Conservation (phyloP, 495 filamentous ascomycete species). For the Penicillium waksmanii region DNA sequence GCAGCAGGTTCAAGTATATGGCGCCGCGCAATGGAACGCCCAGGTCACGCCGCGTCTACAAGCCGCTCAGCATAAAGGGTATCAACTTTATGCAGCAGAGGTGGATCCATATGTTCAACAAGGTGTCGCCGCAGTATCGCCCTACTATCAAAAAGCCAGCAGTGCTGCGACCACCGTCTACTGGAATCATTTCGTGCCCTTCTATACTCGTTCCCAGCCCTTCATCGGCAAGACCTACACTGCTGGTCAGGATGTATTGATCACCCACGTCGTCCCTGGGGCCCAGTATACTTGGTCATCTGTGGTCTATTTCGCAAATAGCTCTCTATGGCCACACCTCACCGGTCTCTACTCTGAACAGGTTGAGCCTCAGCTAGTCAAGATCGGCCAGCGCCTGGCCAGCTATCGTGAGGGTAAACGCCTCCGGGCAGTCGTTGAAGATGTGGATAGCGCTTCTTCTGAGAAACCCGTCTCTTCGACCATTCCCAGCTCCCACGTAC, state of each 20-base stretch:
- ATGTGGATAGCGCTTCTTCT: slow-evolving; percentile 48
- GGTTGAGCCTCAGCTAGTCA: slow-evolving; percentile 91
- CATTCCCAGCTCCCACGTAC: slow-evolving; percentile 23
- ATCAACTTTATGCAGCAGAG: slow-evolving; percentile 66
- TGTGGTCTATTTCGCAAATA: slow-evolving; percentile 67
- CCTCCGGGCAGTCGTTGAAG: slow-evolving; percentile 59
- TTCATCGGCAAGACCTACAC: slow-evolving; percentile 73
- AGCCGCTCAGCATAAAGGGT: slow-evolving; percentile 59
- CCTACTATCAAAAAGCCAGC: slow-evolving; percentile 71
- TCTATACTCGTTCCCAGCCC: slow-evolving; percentile 71
- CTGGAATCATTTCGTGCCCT: slow-evolving; percentile 71
- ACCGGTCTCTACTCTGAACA: slow-evolving; percentile 82
- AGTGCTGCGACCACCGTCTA: slow-evolving; percentile 66
- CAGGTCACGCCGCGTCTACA: slow-evolving; percentile 73
- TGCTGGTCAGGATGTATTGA: slow-evolving; percentile 64
- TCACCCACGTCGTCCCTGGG: slow-evolving; percentile 74
- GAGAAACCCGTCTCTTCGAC: slow-evolving; percentile 35
- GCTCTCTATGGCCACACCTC: slow-evolving; percentile 77
- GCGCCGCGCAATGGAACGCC: slow-evolving; percentile 75
- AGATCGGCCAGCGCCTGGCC: slow-evolving; percentile 87
- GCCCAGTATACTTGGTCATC: slow-evolving; percentile 69
- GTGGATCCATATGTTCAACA: slow-evolving; percentile 76
- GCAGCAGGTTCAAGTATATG: slow-evolving; percentile 63
- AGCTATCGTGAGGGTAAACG: slow-evolving; percentile 74
- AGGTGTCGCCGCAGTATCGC: slow-evolving; percentile 56